These are phyloP conservation scores for Yamadazyma sp. DNA, from an alignment of 805 yeast species.

Conservation along the genomic window DNA sequence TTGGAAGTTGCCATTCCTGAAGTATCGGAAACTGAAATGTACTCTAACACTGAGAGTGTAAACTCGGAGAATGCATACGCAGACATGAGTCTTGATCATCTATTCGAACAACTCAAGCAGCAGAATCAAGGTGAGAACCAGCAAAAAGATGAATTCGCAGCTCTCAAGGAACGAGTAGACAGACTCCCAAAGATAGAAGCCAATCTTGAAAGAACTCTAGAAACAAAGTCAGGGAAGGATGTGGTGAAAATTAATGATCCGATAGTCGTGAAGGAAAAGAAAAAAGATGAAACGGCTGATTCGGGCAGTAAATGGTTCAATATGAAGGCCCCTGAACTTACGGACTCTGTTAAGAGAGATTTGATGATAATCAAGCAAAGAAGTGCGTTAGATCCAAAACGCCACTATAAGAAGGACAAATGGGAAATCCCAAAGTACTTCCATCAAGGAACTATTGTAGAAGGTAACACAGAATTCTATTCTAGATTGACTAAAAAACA, in stretches of 20 bases:
- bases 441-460: slow-evolving; percentile 85
- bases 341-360: slow-evolving; percentile 73
- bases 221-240: slow-evolving; percentile 19
- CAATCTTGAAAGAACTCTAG: slow-evolving; percentile 24
- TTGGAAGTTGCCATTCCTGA: slow-evolving; percentile 15
- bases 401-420: slow-evolving; percentile 87
- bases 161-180: slow-evolving; percentile 34
- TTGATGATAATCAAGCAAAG: slow-evolving; percentile 77
- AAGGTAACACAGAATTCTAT: slow-evolving; percentile 77
- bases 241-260: slow-evolving; percentile 48
- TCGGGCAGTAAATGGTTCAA: slow-evolving; percentile 76
- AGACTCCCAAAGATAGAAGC: slow-evolving; percentile 43
- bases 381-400: slow-evolving; percentile 89
- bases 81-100: slow-evolving; percentile 27
- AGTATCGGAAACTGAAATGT: slow-evolving; percentile 24
- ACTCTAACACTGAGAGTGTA: slow-evolving; percentile 26
- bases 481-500: slow-evolving; percentile 67
- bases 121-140: slow-evolving; percentile 14
- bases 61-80: slow-evolving; percentile 18
- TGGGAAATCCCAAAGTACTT: slow-evolving; percentile 77
- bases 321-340: slow-evolving; percentile 73
- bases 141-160: slow-evolving; percentile 26
- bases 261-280: slow-evolving; percentile 22
- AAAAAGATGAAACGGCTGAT: slow-evolving; percentile 21
- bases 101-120: slow-evolving; percentile 31